phyloP scores from a whole-genome alignment of 2,329 filamentous ascomycete species.

The Lecanicillium sp. region DNA sequence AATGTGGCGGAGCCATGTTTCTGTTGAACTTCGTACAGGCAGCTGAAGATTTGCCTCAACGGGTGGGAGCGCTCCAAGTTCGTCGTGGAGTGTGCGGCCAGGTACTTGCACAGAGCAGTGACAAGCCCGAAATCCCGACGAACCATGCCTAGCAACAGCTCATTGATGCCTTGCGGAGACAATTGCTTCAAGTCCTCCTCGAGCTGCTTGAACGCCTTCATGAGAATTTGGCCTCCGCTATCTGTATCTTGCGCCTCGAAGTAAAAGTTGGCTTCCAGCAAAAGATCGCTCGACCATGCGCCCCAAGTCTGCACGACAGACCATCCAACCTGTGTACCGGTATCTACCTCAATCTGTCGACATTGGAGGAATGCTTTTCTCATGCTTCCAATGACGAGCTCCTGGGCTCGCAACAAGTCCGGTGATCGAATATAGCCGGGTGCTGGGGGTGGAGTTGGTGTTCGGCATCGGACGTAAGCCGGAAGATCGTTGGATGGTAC shows the following conservation, averaged over 20 bases:
- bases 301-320: conserved; percentile 35
- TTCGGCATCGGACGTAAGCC: conserved; percentile 35
- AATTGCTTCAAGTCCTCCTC: conserved; percentile 34
- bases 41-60: conserved; percentile 33
- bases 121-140: conserved; percentile 35
- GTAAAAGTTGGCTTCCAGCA: conserved; percentile 35
- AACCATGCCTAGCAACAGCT: conserved; percentile 35
- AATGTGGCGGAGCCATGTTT: conserved; percentile 33
- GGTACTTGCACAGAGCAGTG: conserved; percentile 37
- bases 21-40: conserved; percentile 36
- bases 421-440: conserved; percentile 34
- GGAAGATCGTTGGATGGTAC: conserved; percentile 30
- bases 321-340: conserved; percentile 30
- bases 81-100: conserved; percentile 34
- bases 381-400: conserved; percentile 35
- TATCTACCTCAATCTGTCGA: conserved; percentile 33
- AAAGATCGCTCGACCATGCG: conserved; percentile 33
- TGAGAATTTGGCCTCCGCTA: conserved; percentile 29
- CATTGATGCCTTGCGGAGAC: conserved; percentile 34
- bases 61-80: conserved; percentile 35
- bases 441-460: conserved; percentile 34
- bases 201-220: conserved; percentile 35
- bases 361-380: conserved; percentile 36
- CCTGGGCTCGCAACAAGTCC: conserved; percentile 35
- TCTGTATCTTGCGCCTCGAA: conserved; percentile 33